Evolutionary conservation across 2,329 filamentous ascomycete genomes (phyloP), one percentile per base, ranked within the genome.

Genomic region (Curvularia spicifera): DNA sequence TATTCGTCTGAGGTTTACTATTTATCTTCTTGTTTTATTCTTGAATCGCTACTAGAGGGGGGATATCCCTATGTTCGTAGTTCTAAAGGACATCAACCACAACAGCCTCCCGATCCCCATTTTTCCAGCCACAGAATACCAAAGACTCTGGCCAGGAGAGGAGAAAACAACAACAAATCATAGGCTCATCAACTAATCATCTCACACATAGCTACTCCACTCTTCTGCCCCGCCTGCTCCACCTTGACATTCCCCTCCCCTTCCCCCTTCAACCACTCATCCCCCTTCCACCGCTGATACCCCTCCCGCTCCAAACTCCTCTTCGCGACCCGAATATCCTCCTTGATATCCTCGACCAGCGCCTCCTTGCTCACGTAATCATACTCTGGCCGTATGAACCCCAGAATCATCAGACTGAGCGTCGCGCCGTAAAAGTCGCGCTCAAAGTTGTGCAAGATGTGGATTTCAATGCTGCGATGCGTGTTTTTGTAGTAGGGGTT

Each of bases 401-500:
- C 95, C 60, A 94, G 77, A 49, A 99, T 87, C 24, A 93, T 77
- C 15, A 98, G 81, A 42, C 91, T 88, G 82, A 98, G 89, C 66
- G 87, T 85, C 5, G 84, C 85, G 61, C 86, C 91, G 79, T 98
- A 98, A 76, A 99, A 99, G 74, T 98, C 93, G 39, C 83, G 80
- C 1, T 79, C 76, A 75, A 97, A 96, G 43, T 82, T 77, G 71
- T 91, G 88, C 77, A 99, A 85, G 53, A 99, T 85, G 79, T 97
- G 93, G 56, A 96, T 93, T 83, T 97, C 93, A 73, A 95, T 93
- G 62, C 87, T 91, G 61, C 91, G 88, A 46, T 91, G 87, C 4
- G 85, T 88, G 83, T 99, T 98, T 76, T 93, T 93, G 84, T 97
- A 99, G 80, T 93, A 98, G 0, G 95, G 95, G 78, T 98, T 99